These are phyloP conservation scores for Hansenula sp. DNA, from an alignment of 1,139 yeast species.

Conservation along the genomic window DNA sequence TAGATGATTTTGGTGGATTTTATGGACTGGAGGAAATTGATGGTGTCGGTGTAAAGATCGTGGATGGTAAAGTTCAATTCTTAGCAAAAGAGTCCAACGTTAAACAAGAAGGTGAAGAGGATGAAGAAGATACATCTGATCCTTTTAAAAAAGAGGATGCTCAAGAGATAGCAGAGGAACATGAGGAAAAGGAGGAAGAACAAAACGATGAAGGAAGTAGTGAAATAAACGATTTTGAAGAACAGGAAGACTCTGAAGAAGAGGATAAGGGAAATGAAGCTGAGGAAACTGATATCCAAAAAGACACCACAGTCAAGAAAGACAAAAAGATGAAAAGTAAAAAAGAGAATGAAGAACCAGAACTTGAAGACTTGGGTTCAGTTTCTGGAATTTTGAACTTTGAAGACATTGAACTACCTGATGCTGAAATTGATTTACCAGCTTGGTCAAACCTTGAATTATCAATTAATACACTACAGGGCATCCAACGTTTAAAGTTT, in stretches of 20 bases:
- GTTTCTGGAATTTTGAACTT: conserved; percentile 11
- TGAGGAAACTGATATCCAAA: conserved; percentile 6
- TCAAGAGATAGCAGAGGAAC: conserved; percentile 8
- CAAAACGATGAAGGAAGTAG: conserved; percentile 12
- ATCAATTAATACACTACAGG: conserved; percentile 54
- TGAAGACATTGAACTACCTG: conserved; percentile 25
- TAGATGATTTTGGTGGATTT: conserved; percentile 86
- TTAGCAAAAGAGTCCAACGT: conserved; percentile 42
- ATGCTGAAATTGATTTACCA: conserved; percentile 41
- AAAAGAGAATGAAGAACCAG: conserved; percentile 16
- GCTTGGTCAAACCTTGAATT: conserved; percentile 51
- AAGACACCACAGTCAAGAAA: conserved; percentile 6
- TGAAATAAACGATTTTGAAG: conserved; percentile 12
- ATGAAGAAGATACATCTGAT: conserved; percentile 2
- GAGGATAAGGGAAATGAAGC: conserved; percentile 22
- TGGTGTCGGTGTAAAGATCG: conserved; percentile 77
- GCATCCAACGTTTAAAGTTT: conserved; percentile 58
- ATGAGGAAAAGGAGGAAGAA: conserved; percentile 9
- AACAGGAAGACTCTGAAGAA: conserved; percentile 8
- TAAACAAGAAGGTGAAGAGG: conserved; percentile 10
- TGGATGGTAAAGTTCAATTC: conserved; percentile 64
- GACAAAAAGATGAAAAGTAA: conserved; percentile 6
- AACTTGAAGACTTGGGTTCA: conserved; percentile 22
- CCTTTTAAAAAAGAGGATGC: conserved; percentile 8
- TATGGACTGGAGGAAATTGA: conserved; percentile 92